These are phyloP conservation scores for Clonostachys chloroleuca DNA, from an alignment of 2,329 filamentous ascomycete genomes.

Conservation along the genomic window DNA sequence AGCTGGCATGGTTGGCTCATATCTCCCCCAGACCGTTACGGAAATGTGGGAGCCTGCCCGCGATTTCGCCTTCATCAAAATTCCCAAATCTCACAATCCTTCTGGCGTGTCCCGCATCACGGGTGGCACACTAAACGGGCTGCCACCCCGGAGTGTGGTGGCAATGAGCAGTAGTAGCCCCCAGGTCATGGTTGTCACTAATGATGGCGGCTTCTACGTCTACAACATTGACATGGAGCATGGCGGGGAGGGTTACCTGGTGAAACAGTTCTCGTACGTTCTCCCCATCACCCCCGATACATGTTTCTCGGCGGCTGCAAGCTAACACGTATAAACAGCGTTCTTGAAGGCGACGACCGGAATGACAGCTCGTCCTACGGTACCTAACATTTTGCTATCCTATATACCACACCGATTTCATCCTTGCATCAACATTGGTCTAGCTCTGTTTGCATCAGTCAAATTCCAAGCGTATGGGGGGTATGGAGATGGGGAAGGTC, in stretches of 20 bases:
- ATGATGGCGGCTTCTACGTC: conserved; percentile 90
- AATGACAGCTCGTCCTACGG: conserved; percentile 27
- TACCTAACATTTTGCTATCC: too few species aligned
- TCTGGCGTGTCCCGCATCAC: conserved; percentile 5
- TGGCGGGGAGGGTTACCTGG: conserved; percentile 85
- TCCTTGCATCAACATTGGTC: too few species aligned
- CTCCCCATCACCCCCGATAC: neutral
- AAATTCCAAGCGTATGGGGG: too few species aligned
- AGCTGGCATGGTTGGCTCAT: conserved; percentile 84
- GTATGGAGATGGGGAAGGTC: too few species aligned
- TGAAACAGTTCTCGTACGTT: conserved; percentile 89
- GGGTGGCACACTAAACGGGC: neutral
- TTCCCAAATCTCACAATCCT: conserved; percentile 56
- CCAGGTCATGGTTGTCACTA: conserved; percentile 97
- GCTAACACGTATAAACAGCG: conserved; percentile 22
- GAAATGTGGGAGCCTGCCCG: conserved; percentile 96
- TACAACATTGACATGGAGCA: conserved; percentile 94
- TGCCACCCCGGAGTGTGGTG: conserved; percentile 80
- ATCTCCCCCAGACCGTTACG: conserved; percentile 87
- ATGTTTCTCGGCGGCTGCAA: neutral
- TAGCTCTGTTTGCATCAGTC: too few species aligned
- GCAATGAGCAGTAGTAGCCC: conserved; percentile 94
- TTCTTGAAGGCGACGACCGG: conserved; percentile 51
- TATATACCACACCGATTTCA: too few species aligned
- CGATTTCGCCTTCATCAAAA: conserved; percentile 95